Evolutionary conservation across 2,329 filamentous ascomycete genomes (phyloP), one percentile per base, ranked within the genome.

Genomic region (Anisogramma anomala): DNA sequence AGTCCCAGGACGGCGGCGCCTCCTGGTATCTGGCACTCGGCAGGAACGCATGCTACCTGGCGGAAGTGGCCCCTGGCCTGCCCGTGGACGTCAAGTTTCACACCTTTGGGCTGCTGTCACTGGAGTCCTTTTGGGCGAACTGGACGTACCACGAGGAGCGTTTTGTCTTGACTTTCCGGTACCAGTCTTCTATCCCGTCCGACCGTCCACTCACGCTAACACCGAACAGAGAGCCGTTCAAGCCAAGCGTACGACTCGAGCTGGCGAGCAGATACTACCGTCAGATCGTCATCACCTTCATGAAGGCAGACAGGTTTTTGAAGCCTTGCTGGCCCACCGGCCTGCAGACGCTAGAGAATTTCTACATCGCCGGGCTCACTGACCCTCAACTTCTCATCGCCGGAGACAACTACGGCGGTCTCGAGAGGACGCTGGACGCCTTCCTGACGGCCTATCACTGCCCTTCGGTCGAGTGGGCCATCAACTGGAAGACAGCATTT

Each of bases 271-370:
- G 68, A 19, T 65, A 71, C 50, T 72, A 72, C 50, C 64, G 69
- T 22, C 67, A 64, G 28, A 71, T 76, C 33, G 68, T 75, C 33
- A 66, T 69, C 38, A 69, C 65, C 2, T 59, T 77, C 23, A 70
- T 70, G 42, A 71, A 67, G 41, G 65, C 66, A 20, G 72, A 77
- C 50, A 67, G 71, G 27, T 69, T 67, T 41, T 55, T 77, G 33
- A 75, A 74, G 51, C 72, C 72, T 0, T 69, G 69, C 43, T 77
- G 72, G 72, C 72, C 72, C 8, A 66, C 72, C 39, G 60, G 70
- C 27, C 66, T 72, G 55, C 72, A 74, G 48, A 65, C 67, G 26
- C 59, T 61, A 30, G 61, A 67, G 48, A 65, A 74, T 3, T 75
- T 76, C 48, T 64, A 66, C 36, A 63, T 76, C 38, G 63, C 65